Evolutionary conservation across 2,329 filamentous ascomycete genomes (phyloP).

Genomic region (Hortaea sp.): DNA sequence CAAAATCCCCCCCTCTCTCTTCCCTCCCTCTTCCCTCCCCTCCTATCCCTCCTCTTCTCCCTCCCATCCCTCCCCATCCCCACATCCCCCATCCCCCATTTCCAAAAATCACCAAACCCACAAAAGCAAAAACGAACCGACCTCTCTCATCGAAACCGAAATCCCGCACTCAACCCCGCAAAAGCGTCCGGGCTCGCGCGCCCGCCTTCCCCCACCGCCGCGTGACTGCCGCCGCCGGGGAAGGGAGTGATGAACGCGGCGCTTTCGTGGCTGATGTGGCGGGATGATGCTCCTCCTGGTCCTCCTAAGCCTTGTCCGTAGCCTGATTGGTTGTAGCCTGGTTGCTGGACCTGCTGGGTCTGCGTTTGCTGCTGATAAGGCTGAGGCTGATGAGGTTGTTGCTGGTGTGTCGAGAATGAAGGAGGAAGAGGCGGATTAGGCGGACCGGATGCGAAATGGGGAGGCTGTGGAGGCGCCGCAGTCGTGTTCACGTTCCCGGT

Average conservation of each 20-base stretch:
- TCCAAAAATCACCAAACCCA: no score
- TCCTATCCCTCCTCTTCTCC: no score
- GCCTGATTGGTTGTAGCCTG: background rate
- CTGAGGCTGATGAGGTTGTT: no score
- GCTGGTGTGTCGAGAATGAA: background rate
- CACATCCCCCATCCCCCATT: no score
- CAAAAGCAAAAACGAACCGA: no score
- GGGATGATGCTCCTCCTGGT: slow-evolving; percentile 9
- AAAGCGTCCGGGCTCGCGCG: slow-evolving; percentile 73
- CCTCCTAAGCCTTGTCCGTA: background rate
- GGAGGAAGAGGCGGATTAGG: background rate
- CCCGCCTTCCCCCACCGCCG: slow-evolving; percentile 54
- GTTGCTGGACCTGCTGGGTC: background rate
- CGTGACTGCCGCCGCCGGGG: slow-evolving; percentile 14
- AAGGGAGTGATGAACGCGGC: slow-evolving; percentile 44
- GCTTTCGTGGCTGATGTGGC: slow-evolving; percentile 59
- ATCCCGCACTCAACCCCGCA: slow-evolving; percentile 58
- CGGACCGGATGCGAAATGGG: background rate
- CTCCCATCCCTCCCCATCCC: no score
- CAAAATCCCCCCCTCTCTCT: no score
- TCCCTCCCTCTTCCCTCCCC: no score
- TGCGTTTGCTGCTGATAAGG: slow-evolving; percentile 11
- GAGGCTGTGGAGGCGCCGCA: background rate
- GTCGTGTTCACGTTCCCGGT: slow-evolving; percentile 31
- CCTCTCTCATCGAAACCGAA: background rate